phyloP scores from a whole-genome alignment of 1,284 basidiomycete species.

The Ustilago curta region DNA sequence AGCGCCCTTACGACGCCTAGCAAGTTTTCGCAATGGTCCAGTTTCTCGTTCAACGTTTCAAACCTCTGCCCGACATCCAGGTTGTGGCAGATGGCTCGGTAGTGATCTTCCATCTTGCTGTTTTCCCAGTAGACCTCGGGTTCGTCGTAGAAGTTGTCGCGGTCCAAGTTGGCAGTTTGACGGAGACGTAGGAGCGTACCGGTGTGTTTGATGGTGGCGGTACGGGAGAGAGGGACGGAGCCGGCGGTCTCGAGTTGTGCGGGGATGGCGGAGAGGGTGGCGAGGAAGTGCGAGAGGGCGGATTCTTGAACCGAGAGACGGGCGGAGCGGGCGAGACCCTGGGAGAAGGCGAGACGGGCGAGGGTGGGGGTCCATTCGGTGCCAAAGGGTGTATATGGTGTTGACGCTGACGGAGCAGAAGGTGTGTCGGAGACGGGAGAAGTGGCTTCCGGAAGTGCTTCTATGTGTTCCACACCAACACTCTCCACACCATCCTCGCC shows the following conservation, averaged over 20 bases:
- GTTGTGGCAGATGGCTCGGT: slow-evolving; percentile 60
- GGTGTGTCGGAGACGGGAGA: not conserved
- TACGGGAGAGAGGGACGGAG: slow-evolving; percentile 61
- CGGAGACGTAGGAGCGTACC: slow-evolving; percentile 64
- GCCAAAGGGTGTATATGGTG: slow-evolving; percentile 31
- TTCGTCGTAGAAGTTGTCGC: slow-evolving; percentile 67
- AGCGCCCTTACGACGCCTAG: slow-evolving; percentile 64
- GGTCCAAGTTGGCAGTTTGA: slow-evolving; percentile 61
- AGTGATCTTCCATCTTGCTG: slow-evolving; percentile 61
- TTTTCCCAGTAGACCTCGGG: slow-evolving; percentile 69
- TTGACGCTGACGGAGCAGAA: not conserved
- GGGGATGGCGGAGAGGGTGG: slow-evolving; percentile 55
- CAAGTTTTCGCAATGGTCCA: slow-evolving; percentile 66
- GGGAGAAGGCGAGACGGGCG: slow-evolving; percentile 64
- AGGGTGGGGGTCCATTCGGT: slow-evolving; percentile 59
- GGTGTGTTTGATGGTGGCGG: slow-evolving; percentile 63
- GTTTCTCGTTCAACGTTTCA: slow-evolving; percentile 65
- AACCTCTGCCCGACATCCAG: slow-evolving; percentile 64
- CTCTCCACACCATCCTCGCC: not conserved
- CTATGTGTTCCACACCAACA: not conserved
- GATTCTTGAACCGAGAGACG: slow-evolving; percentile 64
- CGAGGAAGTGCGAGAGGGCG: slow-evolving; percentile 55
- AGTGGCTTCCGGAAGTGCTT: not conserved
- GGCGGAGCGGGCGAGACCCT: slow-evolving; percentile 66
- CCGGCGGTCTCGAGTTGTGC: slow-evolving; percentile 54